Evolutionary conservation across 164 flowering plant species (phyloP).

Genomic region (grape (Vitis vinifera)): ASM3070453v1 NC_081819.1:14514001-14514500

Average conservation of each 20-base stretch:
- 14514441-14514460: neutral
- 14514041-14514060: conserved; percentile 30
- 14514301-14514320: too few relatives aligned
- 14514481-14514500: conserved; percentile 42
- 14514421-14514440: too few relatives aligned
- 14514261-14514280: conserved; percentile 41
- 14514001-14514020: conserved; percentile 18
- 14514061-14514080: conserved; percentile 26
- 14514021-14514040: conserved; percentile 25
- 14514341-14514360: neutral
- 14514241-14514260: conserved; percentile 21
- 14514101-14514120: conserved; percentile 50
- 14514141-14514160: conserved; percentile 25
- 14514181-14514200: conserved; percentile 1
- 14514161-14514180: conserved; percentile 16
- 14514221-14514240: conserved; percentile 29
- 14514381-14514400: neutral
- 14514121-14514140: conserved; percentile 46
- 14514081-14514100: conserved; percentile 60
- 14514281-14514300: conserved; percentile 14
- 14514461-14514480: neutral
- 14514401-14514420: neutral
- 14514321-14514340: too few relatives aligned
- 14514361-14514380: neutral
- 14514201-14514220: conserved; percentile 5